phyloP scores from a whole-genome alignment of 2,329 filamentous ascomycete species.

The Cryphonectria nitschkei region DNA sequence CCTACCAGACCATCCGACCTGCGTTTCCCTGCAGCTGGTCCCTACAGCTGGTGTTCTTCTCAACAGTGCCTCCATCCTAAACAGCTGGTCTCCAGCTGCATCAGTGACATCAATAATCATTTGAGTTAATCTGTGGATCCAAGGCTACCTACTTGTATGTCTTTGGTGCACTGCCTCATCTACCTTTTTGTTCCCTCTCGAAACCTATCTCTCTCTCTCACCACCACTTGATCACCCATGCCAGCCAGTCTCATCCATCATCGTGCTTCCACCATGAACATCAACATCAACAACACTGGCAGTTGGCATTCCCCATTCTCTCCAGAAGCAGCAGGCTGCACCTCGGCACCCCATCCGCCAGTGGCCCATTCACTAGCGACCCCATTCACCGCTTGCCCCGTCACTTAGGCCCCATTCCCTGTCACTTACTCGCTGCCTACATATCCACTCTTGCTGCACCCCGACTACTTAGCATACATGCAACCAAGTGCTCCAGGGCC shows the following conservation, averaged over 20 bases:
- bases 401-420: slow-evolving; percentile 4
- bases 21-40: background rate
- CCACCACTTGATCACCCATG: background rate
- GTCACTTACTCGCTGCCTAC: slow-evolving; percentile 10
- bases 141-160: background rate
- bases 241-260: no score
- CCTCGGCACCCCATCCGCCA: slow-evolving; percentile 11
- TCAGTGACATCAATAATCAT: background rate
- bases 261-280: background rate
- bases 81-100: slow-evolving; percentile 6
- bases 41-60: no score
- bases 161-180: background rate
- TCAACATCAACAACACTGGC: background rate
- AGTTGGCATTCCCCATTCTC: background rate
- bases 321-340: slow-evolving; percentile 4
- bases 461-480: background rate
- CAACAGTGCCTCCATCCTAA: background rate
- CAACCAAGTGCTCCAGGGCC: background rate
- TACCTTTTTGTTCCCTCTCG: background rate
- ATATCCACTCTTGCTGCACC: slow-evolving; percentile 12
- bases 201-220: background rate
- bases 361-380: background rate
- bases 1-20: background rate
- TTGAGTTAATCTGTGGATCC: background rate
- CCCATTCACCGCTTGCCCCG: slow-evolving; percentile 14